Percentiles rank a stretch among this genome's conserved stretches.
Evolutionary conservation across 345 rosid species (phyloP).

Genomic region (rapeseed (Brassica napus)): DNA sequence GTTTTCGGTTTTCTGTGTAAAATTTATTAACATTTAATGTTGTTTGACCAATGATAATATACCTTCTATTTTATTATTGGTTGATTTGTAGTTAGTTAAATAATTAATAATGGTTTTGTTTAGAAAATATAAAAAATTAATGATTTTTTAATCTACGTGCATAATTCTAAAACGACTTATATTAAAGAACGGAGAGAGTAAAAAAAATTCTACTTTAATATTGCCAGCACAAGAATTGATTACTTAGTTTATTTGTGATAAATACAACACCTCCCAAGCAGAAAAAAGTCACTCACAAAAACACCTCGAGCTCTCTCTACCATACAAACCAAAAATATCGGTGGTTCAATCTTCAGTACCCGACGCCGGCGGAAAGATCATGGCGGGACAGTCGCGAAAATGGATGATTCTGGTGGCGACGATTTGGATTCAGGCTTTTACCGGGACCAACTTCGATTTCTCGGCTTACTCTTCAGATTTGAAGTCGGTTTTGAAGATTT

Average conservation of each 20-base stretch:
- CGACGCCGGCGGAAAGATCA: constrained; percentile 14
- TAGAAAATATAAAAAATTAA: too few species aligned
- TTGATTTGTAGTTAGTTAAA: too few species aligned
- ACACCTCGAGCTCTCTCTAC: constrained; percentile 25
- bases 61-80: too few species aligned
- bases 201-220: background rate
- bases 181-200: too few species aligned
- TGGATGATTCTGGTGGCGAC: constrained; percentile 98
- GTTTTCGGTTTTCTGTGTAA: too few species aligned
- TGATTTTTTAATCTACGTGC: too few species aligned
- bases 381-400: constrained; percentile 84
- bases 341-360: background rate
- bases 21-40: too few species aligned
- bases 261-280: background rate
- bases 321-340: constrained; percentile 6
- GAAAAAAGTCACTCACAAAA: constrained; percentile 18
- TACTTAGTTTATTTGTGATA: background rate
- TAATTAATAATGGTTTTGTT: too few species aligned
- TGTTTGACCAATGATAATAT: too few species aligned
- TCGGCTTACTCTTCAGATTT: constrained; percentile 34
- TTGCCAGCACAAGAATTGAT: background rate
- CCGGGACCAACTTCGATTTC: constrained; percentile 95
- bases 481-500: constrained; percentile 73
- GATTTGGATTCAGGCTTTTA: constrained; percentile 94
- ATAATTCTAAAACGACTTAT: too few species aligned